Evolutionary conservation across 345 rosid species (phyloP).

Genomic region (Cardamine chenopodiifolia): DNA sequence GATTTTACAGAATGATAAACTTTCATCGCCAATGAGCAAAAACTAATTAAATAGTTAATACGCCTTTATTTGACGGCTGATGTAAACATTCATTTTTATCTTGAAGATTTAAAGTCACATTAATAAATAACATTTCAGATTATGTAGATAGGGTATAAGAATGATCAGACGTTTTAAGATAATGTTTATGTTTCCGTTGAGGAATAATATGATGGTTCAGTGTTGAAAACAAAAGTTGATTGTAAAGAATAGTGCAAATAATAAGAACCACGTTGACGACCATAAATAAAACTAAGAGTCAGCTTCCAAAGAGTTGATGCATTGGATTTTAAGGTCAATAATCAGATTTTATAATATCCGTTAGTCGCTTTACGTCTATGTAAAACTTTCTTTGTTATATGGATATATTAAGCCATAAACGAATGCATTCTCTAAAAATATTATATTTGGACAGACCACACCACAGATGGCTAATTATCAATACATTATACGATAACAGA

Average conservation of each 20-base stretch:
- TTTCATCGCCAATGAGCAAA: no score
- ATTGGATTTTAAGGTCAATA: background rate
- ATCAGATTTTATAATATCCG: background rate
- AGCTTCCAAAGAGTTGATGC: background rate
- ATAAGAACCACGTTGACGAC: background rate
- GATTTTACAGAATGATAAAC: no score
- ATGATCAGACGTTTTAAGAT: background rate
- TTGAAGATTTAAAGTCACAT: background rate
- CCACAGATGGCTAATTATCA: background rate
- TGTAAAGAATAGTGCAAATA: background rate
- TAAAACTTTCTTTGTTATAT: background rate
- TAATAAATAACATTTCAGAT: background rate
- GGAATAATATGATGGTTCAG: no score
- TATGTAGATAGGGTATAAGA: background rate
- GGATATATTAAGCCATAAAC: background rate
- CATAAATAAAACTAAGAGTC: background rate
- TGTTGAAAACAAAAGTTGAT: background rate
- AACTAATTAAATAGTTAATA: no score
- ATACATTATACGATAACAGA: background rate
- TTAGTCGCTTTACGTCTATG: background rate
- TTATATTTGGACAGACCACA: constrained; percentile 13
- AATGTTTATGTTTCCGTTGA: no score
- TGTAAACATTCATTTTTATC: background rate
- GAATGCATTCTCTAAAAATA: background rate
- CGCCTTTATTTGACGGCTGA: background rate